These are phyloP conservation scores for Poa pratensis DNA, from an alignment of 176 grass and related monocot species.

Conservation along the genomic window DNA sequence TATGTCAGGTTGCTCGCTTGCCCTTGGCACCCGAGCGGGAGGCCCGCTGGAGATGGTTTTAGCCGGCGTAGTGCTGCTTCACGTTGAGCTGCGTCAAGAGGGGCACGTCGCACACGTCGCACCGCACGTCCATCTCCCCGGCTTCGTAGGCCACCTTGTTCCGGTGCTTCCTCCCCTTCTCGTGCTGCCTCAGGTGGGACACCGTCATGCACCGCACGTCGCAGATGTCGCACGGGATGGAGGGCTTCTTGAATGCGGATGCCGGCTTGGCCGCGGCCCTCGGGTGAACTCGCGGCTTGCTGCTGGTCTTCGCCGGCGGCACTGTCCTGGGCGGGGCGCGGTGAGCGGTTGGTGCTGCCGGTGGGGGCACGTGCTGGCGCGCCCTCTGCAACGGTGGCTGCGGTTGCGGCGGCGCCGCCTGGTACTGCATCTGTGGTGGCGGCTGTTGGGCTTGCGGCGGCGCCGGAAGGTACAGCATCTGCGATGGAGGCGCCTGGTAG, in stretches of 20 bases:
- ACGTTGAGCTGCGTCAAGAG: slow-evolving; percentile 46
- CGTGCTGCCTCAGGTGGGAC: slow-evolving; percentile 44
- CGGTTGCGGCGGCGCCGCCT: neutral
- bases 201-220: slow-evolving; percentile 50
- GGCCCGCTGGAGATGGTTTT: slow-evolving; percentile 31
- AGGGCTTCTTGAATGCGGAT: neutral
- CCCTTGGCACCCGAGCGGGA: neutral
- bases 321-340: neutral
- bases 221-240: slow-evolving; percentile 34
- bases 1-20: slow-evolving; percentile 30
- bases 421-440: neutral
- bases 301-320: neutral
- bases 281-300: neutral
- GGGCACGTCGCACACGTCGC: slow-evolving; percentile 50
- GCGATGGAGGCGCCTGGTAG: neutral
- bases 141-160: slow-evolving; percentile 38
- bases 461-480: slow-evolving; percentile 8
- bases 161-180: slow-evolving; percentile 49
- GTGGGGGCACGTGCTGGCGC: neutral
- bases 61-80: slow-evolving; percentile 46
- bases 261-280: neutral
- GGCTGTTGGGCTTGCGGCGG: neutral
- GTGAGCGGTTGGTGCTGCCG: neutral
- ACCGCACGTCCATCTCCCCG: slow-evolving; percentile 46
- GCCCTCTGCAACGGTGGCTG: neutral